Conservation (phyloP, 768 basidiomycete species). For the Mycena sanguinolenta region DNA sequence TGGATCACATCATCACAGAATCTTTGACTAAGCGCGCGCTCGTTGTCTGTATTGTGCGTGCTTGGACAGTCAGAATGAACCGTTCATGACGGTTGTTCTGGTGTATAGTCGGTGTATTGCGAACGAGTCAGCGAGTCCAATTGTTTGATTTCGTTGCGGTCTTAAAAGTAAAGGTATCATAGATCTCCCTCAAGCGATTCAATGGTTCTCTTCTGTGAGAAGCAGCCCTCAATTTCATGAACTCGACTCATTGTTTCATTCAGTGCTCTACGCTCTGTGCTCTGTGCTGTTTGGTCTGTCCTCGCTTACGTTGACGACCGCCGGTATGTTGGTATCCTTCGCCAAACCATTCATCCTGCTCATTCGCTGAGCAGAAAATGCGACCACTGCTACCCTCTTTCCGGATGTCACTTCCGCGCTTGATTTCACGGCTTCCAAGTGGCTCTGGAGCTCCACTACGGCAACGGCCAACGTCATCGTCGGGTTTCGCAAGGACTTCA, state of each 20-base stretch:
- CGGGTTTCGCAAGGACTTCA: not conserved
- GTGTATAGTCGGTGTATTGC: too few species aligned
- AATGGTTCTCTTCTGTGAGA: constrained; percentile 9
- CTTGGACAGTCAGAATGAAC: too few species aligned
- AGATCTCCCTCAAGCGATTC: too few species aligned
- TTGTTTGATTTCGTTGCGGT: too few species aligned
- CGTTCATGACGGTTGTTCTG: too few species aligned
- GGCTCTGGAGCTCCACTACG: constrained; percentile 12
- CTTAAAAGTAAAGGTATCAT: too few species aligned
- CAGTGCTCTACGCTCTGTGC: constrained; percentile 3
- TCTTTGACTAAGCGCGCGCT: too few species aligned
- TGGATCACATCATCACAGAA: too few species aligned
- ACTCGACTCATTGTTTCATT: not conserved
- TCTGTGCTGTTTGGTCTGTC: constrained; percentile 3
- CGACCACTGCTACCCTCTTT: not conserved
- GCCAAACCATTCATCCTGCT: not conserved
- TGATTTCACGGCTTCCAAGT: constrained; percentile 15
- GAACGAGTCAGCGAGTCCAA: too few species aligned
- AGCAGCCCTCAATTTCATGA: not conserved
- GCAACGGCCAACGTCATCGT: not conserved
- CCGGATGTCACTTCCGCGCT: not conserved
- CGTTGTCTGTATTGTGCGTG: too few species aligned
- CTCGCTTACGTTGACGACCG: not conserved
- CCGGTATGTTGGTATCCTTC: not conserved
- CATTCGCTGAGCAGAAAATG: not conserved